phyloP scores from a whole-genome alignment of 2,329 filamentous ascomycete species.

The Pestalotiopsis fici region DNA sequence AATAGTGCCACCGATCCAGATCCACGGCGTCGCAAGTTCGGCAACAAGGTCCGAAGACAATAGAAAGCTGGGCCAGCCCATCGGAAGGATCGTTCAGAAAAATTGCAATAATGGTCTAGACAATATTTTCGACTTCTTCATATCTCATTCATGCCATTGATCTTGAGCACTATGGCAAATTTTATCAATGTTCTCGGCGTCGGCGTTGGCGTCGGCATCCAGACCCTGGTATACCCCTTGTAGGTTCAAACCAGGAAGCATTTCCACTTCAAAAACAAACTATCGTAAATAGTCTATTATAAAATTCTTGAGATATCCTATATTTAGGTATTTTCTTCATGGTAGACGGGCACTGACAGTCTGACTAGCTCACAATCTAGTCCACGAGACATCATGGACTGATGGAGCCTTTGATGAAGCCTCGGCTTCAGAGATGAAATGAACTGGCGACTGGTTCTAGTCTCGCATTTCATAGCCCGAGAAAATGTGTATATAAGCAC shows the following conservation, averaged over 20 bases:
- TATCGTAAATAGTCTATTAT: background rate
- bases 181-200: background rate
- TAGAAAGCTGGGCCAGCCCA: background rate
- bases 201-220: background rate
- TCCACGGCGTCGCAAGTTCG: background rate
- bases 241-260: background rate
- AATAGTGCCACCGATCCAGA: background rate
- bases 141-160: background rate
- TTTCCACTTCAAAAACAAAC: background rate
- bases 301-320: background rate
- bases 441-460: background rate
- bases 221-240: background rate
- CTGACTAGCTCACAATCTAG: background rate
- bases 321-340: background rate
- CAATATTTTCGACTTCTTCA: background rate
- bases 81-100: background rate
- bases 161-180: background rate
- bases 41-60: background rate
- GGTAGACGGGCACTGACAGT: background rate
- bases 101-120: background rate
- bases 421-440: background rate
- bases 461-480: background rate
- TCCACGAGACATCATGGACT: background rate
- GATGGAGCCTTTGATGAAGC: background rate
- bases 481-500: background rate